phyloP scores from a whole-genome alignment of 2,329 filamentous ascomycete species.

The Pseudogymnoascus sp. region DNA sequence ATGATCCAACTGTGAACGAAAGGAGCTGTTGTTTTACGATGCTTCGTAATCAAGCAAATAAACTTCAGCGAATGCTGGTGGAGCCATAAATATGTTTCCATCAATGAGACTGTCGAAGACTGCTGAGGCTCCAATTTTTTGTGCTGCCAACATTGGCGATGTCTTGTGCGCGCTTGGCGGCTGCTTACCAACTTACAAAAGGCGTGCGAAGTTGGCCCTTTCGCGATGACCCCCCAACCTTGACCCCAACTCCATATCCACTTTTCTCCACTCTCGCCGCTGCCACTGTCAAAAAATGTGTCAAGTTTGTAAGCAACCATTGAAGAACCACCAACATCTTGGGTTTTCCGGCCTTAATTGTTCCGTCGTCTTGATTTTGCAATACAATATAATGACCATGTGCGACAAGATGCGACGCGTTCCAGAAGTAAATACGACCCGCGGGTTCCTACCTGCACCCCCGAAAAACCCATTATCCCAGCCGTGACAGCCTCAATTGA shows the following conservation, averaged over 20 bases:
- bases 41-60: slow-evolving; percentile 8
- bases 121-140: background rate
- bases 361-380: slow-evolving; percentile 7
- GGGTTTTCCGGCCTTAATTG: slow-evolving; percentile 8
- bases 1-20: background rate
- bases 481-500: background rate
- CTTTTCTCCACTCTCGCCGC: slow-evolving; percentile 8
- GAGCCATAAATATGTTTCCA: background rate
- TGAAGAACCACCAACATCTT: background rate
- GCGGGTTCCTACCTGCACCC: background rate
- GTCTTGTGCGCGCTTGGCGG: slow-evolving; percentile 4
- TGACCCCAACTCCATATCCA: slow-evolving; percentile 1
- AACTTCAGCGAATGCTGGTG: background rate
- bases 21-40: background rate
- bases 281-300: slow-evolving; percentile 6
- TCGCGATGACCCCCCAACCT: background rate
- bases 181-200: slow-evolving; percentile 4
- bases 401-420: background rate
- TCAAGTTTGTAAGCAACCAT: slow-evolving; percentile 7
- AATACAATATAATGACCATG: background rate
- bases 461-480: background rate
- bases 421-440: background rate
- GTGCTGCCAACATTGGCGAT: background rate
- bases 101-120: background rate
- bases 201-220: slow-evolving; percentile 1